Conservation (phyloP, 2,329 filamentous ascomycete genomes). For the Curvularia verruculosa region DNA sequence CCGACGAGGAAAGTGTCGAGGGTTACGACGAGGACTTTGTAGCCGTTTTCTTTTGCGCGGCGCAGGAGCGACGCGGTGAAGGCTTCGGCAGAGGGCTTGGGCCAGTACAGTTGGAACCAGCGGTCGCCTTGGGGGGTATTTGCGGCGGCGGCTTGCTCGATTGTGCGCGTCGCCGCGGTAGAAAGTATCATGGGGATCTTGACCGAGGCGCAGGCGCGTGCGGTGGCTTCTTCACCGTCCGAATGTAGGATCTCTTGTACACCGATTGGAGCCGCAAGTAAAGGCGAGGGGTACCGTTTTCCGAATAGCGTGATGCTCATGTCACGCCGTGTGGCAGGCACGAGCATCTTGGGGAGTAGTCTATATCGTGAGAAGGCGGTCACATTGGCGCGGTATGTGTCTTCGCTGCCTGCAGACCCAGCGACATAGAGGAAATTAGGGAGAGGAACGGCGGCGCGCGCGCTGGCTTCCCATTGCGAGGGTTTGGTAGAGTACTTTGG, state of each 20-base stretch:
- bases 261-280: constrained; percentile 71
- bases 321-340: constrained; percentile 43
- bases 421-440: constrained; percentile 51
- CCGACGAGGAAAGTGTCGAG: constrained; percentile 72
- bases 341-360: constrained; percentile 50
- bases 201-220: constrained; percentile 65
- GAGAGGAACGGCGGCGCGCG: constrained; percentile 40
- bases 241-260: constrained; percentile 71
- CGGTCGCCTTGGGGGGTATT: constrained; percentile 58
- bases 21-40: constrained; percentile 71
- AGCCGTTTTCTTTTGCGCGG: constrained; percentile 67
- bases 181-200: constrained; percentile 70
- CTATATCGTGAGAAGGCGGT: constrained; percentile 50
- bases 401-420: constrained; percentile 48
- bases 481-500: constrained; percentile 51
- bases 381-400: constrained; percentile 46
- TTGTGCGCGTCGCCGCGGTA: constrained; percentile 67
- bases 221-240: constrained; percentile 68
- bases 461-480: constrained; percentile 48
- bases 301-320: constrained; percentile 45
- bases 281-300: constrained; percentile 55
- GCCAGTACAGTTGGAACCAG: constrained; percentile 82
- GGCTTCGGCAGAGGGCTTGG: constrained; percentile 66
- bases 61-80: constrained; percentile 68
- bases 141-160: constrained; percentile 69